Percentiles rank a stretch among this genome's conserved stretches.
phyloP scores from a whole-genome alignment of 352 stramenopile genomes.

The Pythium graminicola region DNA sequence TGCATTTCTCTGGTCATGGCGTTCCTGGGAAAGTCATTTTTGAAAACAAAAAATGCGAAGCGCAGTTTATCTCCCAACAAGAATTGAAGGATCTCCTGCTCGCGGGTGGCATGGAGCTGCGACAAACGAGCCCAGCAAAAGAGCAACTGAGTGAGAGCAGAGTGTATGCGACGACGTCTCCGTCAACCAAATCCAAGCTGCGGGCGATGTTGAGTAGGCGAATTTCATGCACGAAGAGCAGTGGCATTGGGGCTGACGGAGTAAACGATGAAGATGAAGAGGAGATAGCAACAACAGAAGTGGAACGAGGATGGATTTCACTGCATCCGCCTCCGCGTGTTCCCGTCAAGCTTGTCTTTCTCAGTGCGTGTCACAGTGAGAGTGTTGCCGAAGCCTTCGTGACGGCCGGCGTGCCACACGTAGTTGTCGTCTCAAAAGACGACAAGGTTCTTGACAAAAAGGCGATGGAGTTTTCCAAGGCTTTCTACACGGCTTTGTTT shows the following conservation, averaged over 20 bases:
- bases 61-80: constrained; percentile 77
- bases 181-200: constrained; percentile 11
- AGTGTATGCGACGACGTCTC: neutral
- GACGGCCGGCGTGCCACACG: constrained; percentile 82
- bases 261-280: constrained; percentile 7
- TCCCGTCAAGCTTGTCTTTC: constrained; percentile 79
- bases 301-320: constrained; percentile 41
- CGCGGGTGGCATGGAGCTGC: constrained; percentile 44
- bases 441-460: constrained; percentile 84
- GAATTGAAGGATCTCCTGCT: constrained; percentile 71
- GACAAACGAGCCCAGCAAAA: neutral
- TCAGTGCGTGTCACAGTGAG: constrained; percentile 88
- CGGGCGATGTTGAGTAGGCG: constrained; percentile 17
- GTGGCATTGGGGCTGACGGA: neutral
- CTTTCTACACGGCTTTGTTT: constrained; percentile 87
- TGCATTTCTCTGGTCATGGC: constrained; percentile 77
- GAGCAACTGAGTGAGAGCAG: constrained; percentile 3
- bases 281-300: constrained; percentile 29
- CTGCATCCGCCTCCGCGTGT: constrained; percentile 34
- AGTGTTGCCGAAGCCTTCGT: constrained; percentile 85
- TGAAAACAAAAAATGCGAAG: constrained; percentile 71
- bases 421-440: constrained; percentile 84
- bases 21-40: constrained; percentile 77
- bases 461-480: constrained; percentile 81
- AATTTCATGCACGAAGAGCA: neutral